phyloP scores from a whole-genome alignment of 768 basidiomycete species.

The Wakefieldia striispora region DNA sequence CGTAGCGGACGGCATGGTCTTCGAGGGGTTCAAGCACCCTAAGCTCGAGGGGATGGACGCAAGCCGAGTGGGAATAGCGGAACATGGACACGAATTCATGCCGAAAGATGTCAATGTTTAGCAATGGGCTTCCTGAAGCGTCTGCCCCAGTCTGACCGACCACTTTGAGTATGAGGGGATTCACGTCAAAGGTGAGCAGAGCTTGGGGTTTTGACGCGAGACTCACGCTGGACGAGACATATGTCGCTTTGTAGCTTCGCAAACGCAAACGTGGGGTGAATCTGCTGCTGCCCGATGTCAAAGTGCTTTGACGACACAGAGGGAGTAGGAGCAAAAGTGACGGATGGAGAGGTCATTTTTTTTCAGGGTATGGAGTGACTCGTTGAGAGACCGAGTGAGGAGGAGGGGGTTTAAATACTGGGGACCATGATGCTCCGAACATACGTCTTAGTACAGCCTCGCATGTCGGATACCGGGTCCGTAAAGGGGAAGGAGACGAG shows the following conservation, averaged over 20 bases:
- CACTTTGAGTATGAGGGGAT: constrained; percentile 2
- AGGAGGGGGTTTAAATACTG: too few relatives aligned
- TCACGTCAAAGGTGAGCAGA: background rate
- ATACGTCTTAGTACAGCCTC: background rate
- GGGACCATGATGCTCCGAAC: background rate
- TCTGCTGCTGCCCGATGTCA: constrained; percentile 6
- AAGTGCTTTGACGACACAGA: constrained; percentile 13
- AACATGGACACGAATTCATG: constrained; percentile 68
- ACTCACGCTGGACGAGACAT: constrained; percentile 31
- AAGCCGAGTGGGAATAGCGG: constrained; percentile 50
- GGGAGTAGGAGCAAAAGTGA: constrained; percentile 24
- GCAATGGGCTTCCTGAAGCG: constrained; percentile 8
- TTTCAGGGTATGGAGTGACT: too few relatives aligned
- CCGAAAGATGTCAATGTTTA: constrained; percentile 29
- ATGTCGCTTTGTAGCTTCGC: constrained; percentile 25
- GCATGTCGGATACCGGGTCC: background rate
- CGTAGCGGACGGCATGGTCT: constrained; percentile 47
- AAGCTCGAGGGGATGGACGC: constrained; percentile 37
- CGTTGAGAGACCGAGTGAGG: too few relatives aligned
- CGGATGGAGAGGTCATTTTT: constrained; percentile 10
- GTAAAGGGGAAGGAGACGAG: background rate
- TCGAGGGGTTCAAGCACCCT: constrained; percentile 52
- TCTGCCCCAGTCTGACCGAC: constrained; percentile 16
- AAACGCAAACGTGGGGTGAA: constrained; percentile 36
- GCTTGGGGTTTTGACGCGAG: background rate